These are phyloP conservation scores for Dactylellina leptospora DNA, from an alignment of 2,329 filamentous ascomycete genomes.

Conservation along the genomic window DNA sequence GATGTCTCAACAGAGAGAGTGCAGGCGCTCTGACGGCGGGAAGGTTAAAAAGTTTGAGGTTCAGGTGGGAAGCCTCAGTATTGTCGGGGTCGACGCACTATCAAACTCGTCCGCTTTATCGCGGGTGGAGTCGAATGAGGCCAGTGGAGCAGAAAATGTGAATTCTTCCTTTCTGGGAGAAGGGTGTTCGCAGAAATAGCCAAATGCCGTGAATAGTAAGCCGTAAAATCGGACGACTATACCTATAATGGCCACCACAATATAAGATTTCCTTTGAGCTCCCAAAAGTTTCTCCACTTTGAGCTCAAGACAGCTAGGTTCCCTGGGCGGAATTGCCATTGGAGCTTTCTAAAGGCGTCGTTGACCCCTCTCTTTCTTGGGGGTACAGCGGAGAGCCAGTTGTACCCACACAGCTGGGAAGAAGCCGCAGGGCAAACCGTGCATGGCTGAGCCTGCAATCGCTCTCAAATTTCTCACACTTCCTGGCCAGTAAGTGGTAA, in stretches of 20 bases:
- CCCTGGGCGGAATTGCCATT: slow-evolving; percentile 28
- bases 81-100: not conserved
- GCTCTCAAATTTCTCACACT: not conserved
- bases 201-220: slow-evolving; percentile 47
- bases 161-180: slow-evolving; percentile 45
- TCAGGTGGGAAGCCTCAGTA: slow-evolving; percentile 14
- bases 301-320: slow-evolving; percentile 27
- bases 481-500: slow-evolving; percentile 7
- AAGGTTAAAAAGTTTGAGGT: slow-evolving; percentile 1
- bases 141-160: slow-evolving; percentile 6
- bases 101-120: slow-evolving; percentile 4
- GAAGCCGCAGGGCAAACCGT: slow-evolving; percentile 39
- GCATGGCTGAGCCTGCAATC: slow-evolving; percentile 36
- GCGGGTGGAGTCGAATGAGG: not conserved
- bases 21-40: slow-evolving; percentile 41
- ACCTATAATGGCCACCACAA: slow-evolving; percentile 35
- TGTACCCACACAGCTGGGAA: slow-evolving; percentile 11
- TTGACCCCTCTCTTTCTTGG: slow-evolving; percentile 39
- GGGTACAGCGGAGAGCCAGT: slow-evolving; percentile 1
- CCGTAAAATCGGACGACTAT: slow-evolving; percentile 24
- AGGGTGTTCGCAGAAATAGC: slow-evolving; percentile 10
- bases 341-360: slow-evolving; percentile 17
- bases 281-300: slow-evolving; percentile 38
- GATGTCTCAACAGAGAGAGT: not conserved
- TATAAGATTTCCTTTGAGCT: slow-evolving; percentile 40